These are phyloP conservation scores for Naumovozyma dairenensis DNA, from an alignment of 805 yeast genomes.

Conservation along the genomic window DNA sequence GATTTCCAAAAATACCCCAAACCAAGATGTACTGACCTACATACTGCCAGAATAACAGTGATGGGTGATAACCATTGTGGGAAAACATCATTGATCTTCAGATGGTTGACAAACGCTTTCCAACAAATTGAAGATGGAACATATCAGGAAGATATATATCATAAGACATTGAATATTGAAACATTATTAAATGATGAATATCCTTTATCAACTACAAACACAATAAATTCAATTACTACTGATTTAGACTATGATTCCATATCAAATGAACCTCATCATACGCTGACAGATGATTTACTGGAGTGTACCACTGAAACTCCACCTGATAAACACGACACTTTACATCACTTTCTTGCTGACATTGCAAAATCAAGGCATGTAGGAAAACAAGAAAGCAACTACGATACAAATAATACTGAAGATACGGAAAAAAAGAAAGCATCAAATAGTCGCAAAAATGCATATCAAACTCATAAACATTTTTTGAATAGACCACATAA, in stretches of 20 bases:
- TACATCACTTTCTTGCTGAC: too few species aligned
- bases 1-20: conserved; percentile 4
- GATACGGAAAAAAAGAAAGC: too few species aligned
- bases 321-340: neutral
- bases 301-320: neutral
- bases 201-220: too few species aligned
- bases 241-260: too few species aligned
- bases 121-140: conserved; percentile 2
- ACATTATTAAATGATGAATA: too few species aligned
- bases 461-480: too few species aligned
- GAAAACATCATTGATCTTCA: conserved; percentile 18
- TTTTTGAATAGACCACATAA: conserved; percentile 3
- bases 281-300: neutral
- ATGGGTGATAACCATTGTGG: conserved; percentile 20
- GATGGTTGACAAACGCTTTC: conserved; percentile 15
- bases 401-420: too few species aligned
- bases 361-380: too few species aligned
- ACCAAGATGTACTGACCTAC: conserved; percentile 15
- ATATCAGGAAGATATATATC: conserved; percentile 14
- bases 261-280: too few species aligned
- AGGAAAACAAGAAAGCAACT: too few species aligned
- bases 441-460: neutral
- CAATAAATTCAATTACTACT: too few species aligned
- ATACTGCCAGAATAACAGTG: conserved; percentile 16
- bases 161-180: conserved; percentile 5